Conservation (phyloP, 768 basidiomycete species). For the Suillus lakei region DNA sequence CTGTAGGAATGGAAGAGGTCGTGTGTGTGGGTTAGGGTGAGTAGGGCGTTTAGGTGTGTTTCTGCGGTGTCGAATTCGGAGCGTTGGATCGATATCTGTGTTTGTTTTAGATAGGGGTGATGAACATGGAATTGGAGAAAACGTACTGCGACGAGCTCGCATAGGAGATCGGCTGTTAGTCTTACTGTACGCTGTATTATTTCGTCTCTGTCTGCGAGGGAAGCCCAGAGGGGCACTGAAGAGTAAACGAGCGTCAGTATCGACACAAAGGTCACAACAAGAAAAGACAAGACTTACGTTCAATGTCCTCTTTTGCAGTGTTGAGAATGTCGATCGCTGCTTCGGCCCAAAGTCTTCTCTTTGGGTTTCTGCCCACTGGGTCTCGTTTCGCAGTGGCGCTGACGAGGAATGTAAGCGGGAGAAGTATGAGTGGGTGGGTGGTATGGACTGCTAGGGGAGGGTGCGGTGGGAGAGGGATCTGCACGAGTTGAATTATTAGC, state of each 20-base stretch:
- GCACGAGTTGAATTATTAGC: background rate
- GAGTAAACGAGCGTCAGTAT: background rate
- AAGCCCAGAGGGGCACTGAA: constrained; percentile 61
- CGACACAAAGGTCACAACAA: background rate
- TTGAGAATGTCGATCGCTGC: constrained; percentile 56
- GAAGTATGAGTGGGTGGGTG: constrained; percentile 72
- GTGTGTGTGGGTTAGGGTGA: constrained; percentile 65
- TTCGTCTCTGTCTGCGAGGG: constrained; percentile 51
- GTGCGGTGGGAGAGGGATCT: constrained; percentile 38
- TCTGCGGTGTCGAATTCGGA: constrained; percentile 68
- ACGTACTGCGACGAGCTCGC: constrained; percentile 69
- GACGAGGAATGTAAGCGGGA: constrained; percentile 67
- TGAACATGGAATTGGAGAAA: too few species aligned
- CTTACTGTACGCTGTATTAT: constrained; percentile 55
- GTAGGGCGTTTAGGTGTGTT: constrained; percentile 51
- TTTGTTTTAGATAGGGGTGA: background rate
- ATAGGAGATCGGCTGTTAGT: constrained; percentile 73
- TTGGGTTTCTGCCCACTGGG: constrained; percentile 73
- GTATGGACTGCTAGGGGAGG: constrained; percentile 57
- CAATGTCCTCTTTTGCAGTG: constrained; percentile 29
- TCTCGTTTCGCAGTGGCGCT: constrained; percentile 73
- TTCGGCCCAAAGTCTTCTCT: constrained; percentile 68
- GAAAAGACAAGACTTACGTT: constrained; percentile 26
- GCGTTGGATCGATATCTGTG: constrained; percentile 63
- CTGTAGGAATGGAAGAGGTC: constrained; percentile 60